These are phyloP conservation scores for Ganoderma sinense DNA, from an alignment of 1,284 basidiomycete species.

Conservation along the genomic window DNA sequence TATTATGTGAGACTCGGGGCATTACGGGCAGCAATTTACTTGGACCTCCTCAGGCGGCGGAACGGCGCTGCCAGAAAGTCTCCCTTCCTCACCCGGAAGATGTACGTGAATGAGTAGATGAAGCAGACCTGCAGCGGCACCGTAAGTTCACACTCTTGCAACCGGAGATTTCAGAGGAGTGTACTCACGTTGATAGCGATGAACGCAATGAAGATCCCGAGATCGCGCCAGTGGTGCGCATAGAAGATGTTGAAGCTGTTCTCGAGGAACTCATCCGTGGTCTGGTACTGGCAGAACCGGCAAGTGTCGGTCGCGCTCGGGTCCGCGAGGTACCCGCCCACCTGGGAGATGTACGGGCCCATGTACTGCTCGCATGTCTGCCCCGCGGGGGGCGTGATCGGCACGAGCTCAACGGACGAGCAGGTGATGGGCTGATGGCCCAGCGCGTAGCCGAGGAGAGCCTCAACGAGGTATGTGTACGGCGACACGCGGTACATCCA, in stretches of 20 bases:
- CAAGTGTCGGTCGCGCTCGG: slow-evolving; percentile 59
- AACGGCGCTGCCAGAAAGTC: slow-evolving; percentile 14
- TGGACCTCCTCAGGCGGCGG: slow-evolving; percentile 12
- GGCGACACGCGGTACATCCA: slow-evolving; percentile 88
- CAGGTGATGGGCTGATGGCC: slow-evolving; percentile 55
- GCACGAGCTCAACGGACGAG: slow-evolving; percentile 49
- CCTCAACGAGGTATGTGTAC: slow-evolving; percentile 75
- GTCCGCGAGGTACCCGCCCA: slow-evolving; percentile 76
- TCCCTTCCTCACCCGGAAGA: slow-evolving; percentile 30
- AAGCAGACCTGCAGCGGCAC: slow-evolving; percentile 36
- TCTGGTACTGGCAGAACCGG: slow-evolving; percentile 59
- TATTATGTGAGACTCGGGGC: neutral
- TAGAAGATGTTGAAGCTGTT: slow-evolving; percentile 63
- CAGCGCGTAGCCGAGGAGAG: slow-evolving; percentile 55
- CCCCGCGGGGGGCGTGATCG: slow-evolving; percentile 63
- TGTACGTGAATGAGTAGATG: slow-evolving; percentile 40
- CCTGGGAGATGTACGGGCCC: slow-evolving; percentile 54
- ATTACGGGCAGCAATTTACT: neutral
- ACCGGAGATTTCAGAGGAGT: neutral
- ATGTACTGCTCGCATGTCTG: slow-evolving; percentile 71
- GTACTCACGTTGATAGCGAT: slow-evolving; percentile 66
- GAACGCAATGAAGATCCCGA: slow-evolving; percentile 71
- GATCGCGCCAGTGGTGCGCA: slow-evolving; percentile 65
- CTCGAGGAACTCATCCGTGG: slow-evolving; percentile 65
- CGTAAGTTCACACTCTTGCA: neutral